These are phyloP conservation scores for Clonostachys rosea DNA, from an alignment of 2,329 filamentous ascomycete genomes.

Conservation along the genomic window DNA sequence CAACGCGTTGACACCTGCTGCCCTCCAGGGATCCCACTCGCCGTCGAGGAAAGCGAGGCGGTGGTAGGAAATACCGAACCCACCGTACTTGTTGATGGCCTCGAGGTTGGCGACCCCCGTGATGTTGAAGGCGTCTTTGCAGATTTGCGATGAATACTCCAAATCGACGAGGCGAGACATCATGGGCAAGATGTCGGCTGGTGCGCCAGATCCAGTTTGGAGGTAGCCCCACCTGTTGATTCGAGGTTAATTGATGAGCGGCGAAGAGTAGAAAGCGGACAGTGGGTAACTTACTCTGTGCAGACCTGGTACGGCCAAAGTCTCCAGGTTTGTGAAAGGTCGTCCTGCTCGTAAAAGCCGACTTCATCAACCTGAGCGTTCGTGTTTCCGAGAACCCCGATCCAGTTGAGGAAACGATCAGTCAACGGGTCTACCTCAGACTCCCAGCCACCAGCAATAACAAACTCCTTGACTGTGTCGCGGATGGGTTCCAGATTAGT, in stretches of 20 bases:
- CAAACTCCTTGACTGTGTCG: neutral
- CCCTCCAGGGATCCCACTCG: slow-evolving; percentile 75
- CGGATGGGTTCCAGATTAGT: neutral
- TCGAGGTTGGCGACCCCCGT: slow-evolving; percentile 56
- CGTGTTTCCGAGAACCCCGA: neutral
- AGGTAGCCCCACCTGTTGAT: slow-evolving; percentile 65
- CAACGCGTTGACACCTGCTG: slow-evolving; percentile 66
- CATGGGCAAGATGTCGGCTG: slow-evolving; percentile 58
- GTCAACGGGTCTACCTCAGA: neutral
- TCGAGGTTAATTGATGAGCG: slow-evolving; percentile 2
- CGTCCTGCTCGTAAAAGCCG: slow-evolving; percentile 1
- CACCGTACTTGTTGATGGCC: slow-evolving; percentile 72
- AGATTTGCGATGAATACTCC: slow-evolving; percentile 57
- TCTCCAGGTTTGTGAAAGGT: slow-evolving; percentile 6
- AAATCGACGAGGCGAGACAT: slow-evolving; percentile 67
- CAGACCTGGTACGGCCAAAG: slow-evolving; percentile 7
- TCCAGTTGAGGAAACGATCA: slow-evolving; percentile 1
- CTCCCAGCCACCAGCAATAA: neutral
- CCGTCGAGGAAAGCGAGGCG: slow-evolving; percentile 75
- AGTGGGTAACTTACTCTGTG: slow-evolving; percentile 4
- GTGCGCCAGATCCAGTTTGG: slow-evolving; percentile 67
- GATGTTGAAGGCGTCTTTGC: slow-evolving; percentile 67
- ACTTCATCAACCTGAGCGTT: too few species aligned
- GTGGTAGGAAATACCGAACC: slow-evolving; percentile 66
- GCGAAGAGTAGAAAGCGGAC: neutral